These are phyloP conservation scores for Lentinula raphanica DNA, from an alignment of 768 basidiomycete species.

Conservation along the genomic window DNA sequence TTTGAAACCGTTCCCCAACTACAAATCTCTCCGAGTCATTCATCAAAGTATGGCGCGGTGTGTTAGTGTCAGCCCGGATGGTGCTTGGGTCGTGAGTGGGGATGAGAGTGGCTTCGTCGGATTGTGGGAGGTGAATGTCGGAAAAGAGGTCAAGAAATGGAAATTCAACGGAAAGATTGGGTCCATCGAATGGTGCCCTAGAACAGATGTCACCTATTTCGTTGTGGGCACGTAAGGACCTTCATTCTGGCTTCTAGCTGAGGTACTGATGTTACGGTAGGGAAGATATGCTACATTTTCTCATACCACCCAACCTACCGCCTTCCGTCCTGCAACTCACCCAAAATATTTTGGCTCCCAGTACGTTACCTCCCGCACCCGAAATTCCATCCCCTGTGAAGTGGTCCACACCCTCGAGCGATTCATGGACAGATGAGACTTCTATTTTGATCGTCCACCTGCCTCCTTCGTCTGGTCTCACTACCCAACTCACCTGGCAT, in stretches of 20 bases:
- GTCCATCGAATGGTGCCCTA: conserved; percentile 90
- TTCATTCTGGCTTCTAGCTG: neutral
- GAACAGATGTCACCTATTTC: conserved; percentile 74
- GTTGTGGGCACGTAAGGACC: conserved; percentile 67
- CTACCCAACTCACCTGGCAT: conserved; percentile 89
- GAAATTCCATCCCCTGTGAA: conserved; percentile 60
- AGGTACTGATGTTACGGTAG: conserved; percentile 34
- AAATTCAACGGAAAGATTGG: conserved; percentile 75
- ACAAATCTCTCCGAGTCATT: conserved; percentile 63
- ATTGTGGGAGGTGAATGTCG: conserved; percentile 90
- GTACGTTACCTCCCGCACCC: conserved; percentile 54
- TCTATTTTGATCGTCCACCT: conserved; percentile 59
- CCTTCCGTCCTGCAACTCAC: conserved; percentile 52
- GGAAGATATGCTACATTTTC: conserved; percentile 73
- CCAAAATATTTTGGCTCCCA: conserved; percentile 55
- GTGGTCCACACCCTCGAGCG: conserved; percentile 53
- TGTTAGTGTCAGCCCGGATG: conserved; percentile 78
- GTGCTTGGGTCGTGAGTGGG: conserved; percentile 87
- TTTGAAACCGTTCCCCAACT: conserved; percentile 90
- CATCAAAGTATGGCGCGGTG: conserved; percentile 73
- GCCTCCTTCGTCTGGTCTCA: conserved; percentile 60
- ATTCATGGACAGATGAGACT: conserved; percentile 43
- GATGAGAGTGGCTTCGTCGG: conserved; percentile 84
- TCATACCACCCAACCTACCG: conserved; percentile 77
- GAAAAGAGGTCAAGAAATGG: conserved; percentile 86